Base-by-base conservation (phyloP, 192 early-diverging fungal species). In the Entomortierella parvispora region DNA sequence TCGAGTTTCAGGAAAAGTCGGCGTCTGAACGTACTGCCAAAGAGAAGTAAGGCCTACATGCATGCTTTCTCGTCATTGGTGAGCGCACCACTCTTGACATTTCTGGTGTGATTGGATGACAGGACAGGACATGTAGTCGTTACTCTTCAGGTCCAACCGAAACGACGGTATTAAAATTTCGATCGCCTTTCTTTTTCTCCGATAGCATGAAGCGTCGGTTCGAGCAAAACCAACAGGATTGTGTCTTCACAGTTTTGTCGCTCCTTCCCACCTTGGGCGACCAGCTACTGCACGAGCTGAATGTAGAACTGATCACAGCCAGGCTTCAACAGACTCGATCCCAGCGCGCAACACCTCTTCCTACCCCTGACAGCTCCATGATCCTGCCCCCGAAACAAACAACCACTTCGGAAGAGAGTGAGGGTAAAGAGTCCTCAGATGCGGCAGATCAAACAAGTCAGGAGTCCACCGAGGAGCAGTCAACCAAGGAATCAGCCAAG, bases 141-240 rank as follows among this genome's bases (percentile, higher is more conserved):
- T n/a, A n/a, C n/a, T n/a, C n/a, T n/a, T n/a, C n/a, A n/a, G n/a
- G n/a, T n/a, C n/a, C n/a, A n/a, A n/a, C n/a, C n/a, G n/a, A n/a
- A n/a, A n/a, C n/a, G n/a, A n/a, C n/a, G n/a, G n/a, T n/a, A n/a
- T n/a, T n/a, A n/a, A n/a, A n/a, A n/a, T n/a, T 31, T 33, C 28
- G 29, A 59, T 46, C 28, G 58, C 45, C 29, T 17, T 61, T 25
- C 52, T 5, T 17, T 65, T 42, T 22, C n/a, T 81, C 72, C 62
- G 65, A 83, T 72, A 95, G 91, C 65, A 86, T 97, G 58, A 93
- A 90, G 51, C 83, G 93, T 54, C 89, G 97, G 17, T 99, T 97
- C 77, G 93, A 97, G 65, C 94, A 96, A 85, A 96, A 96, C 81
- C 94, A 95, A 69, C 87, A 90, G 52, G 97, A 99, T 83, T 96